Percentiles rank a stretch among this genome's conserved stretches.
phyloP scores from a whole-genome alignment of 139 green algal genomes.

The Coelastrella sp. region DNA sequence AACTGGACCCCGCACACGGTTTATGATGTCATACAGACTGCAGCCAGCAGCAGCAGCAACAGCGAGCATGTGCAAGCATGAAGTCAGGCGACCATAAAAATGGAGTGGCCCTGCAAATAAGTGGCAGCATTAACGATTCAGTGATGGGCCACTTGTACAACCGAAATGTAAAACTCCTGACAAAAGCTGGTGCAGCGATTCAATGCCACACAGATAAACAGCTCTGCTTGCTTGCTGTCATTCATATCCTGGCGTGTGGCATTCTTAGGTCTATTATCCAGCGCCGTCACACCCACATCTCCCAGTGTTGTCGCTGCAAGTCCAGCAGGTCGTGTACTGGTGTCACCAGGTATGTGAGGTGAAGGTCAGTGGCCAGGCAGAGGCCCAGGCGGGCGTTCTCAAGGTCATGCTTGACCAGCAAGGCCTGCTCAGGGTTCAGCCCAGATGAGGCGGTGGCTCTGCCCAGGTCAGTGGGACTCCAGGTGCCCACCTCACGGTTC shows the following conservation, averaged over 20 bases:
- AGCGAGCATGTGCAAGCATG: not conserved
- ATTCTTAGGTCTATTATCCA: not conserved
- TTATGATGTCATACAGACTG: constrained; percentile 39
- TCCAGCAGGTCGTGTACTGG: constrained; percentile 68
- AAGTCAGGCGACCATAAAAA: not conserved
- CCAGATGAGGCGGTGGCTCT: constrained; percentile 71
- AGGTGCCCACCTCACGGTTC: constrained; percentile 38
- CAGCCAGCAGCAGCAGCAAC: not conserved
- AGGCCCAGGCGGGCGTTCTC: constrained; percentile 64
- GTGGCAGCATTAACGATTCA: not conserved
- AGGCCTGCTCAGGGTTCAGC: constrained; percentile 75
- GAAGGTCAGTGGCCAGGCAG: constrained; percentile 85
- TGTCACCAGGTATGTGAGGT: constrained; percentile 90
- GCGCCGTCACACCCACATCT: not conserved
- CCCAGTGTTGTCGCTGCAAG: constrained; percentile 49
- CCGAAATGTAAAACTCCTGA: too few relatives aligned
- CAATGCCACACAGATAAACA: too few relatives aligned
- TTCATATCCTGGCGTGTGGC: not conserved
- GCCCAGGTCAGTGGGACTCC: constrained; percentile 70
- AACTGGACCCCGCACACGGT: constrained; percentile 39
- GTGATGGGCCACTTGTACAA: not conserved
- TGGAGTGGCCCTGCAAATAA: not conserved
- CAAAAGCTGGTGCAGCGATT: too few relatives aligned
- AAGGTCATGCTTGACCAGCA: constrained; percentile 76
- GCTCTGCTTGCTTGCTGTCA: not conserved